phyloP scores from a whole-genome alignment of 805 yeast species.

The Spathaspora passalidarum region DNA sequence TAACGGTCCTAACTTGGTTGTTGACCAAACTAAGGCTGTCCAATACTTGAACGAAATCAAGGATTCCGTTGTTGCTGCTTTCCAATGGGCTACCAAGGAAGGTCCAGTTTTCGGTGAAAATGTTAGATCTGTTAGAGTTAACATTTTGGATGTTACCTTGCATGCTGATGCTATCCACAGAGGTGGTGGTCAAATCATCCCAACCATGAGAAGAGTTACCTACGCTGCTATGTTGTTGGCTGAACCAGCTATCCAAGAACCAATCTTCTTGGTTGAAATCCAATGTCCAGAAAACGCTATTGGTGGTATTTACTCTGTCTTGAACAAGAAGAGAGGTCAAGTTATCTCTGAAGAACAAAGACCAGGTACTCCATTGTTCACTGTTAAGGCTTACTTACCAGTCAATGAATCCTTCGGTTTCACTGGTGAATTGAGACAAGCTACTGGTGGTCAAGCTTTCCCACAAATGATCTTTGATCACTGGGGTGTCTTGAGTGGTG shows the following conservation, averaged over 20 bases:
- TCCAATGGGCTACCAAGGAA: conserved; percentile 99
- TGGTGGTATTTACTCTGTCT: conserved; percentile 99
- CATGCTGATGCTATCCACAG: conserved; percentile 99
- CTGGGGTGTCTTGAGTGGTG: conserved; percentile 90
- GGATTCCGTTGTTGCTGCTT: conserved; percentile 99
- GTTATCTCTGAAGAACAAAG: conserved; percentile 99
- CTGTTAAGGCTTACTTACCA: conserved; percentile 99
- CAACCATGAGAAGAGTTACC: conserved; percentile 99
- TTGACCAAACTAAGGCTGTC: conserved; percentile 99
- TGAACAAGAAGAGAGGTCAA: conserved; percentile 99
- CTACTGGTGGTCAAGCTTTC: conserved; percentile 99
- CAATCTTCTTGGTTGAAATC: conserved; percentile 97
- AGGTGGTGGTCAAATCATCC: conserved; percentile 99
- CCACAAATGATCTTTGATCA: conserved; percentile 99
- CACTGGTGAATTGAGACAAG: conserved; percentile 99
- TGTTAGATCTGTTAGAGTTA: conserved; percentile 93
- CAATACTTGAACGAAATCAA: conserved; percentile 98
- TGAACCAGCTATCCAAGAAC: conserved; percentile 98
- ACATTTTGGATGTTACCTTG: conserved; percentile 97
- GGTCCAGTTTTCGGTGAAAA: conserved; percentile 98
- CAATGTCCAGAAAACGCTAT: conserved; percentile 99
- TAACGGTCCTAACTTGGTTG: conserved; percentile 96
- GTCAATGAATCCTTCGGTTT: conserved; percentile 99
- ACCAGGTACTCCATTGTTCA: conserved; percentile 99
- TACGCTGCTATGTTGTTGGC: conserved; percentile 98